These are phyloP conservation scores for Psilocybe sp. DNA, from an alignment of 768 basidiomycete genomes.

Conservation along the genomic window DNA sequence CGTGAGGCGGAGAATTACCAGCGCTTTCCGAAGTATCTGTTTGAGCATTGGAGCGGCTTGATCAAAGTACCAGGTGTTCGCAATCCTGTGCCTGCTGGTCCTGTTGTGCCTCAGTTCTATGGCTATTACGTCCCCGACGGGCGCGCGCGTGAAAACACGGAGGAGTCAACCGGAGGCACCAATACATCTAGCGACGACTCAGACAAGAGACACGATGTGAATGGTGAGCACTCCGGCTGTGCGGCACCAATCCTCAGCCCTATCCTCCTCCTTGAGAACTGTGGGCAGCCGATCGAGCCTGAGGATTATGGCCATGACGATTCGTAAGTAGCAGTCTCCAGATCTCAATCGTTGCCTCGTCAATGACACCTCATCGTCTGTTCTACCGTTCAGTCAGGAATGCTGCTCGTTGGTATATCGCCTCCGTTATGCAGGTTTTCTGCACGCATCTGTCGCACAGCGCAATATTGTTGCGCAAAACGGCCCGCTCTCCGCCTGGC, in stretches of 20 bases:
- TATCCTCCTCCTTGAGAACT: conserved; percentile 39
- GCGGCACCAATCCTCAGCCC: conserved; percentile 22
- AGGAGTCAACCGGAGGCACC: no score
- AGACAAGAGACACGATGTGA: no score
- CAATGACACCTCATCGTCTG: neutral
- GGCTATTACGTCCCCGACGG: no score
- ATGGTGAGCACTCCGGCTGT: no score
- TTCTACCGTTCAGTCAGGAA: conserved; percentile 25
- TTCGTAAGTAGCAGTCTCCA: conserved; percentile 17
- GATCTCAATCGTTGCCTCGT: neutral
- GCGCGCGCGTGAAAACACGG: no score
- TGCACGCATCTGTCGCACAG: conserved; percentile 29
- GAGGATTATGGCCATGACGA: conserved; percentile 30
- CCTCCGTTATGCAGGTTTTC: conserved; percentile 32
- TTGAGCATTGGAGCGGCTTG: no score
- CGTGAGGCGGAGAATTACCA: no score
- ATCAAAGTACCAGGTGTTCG: no score
- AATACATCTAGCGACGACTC: no score
- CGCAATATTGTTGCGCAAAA: conserved; percentile 35
- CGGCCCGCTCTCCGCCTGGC: conserved; percentile 24
- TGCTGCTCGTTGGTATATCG: conserved; percentile 33
- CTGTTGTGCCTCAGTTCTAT: no score
- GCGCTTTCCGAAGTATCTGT: no score
- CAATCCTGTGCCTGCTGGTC: no score
- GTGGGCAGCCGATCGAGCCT: conserved; percentile 27